Evolutionary conservation across 2,329 filamentous ascomycete species (phyloP), one percentile per base, ranked within the genome.

Genomic region (Aspergillaceae sp.): DNA sequence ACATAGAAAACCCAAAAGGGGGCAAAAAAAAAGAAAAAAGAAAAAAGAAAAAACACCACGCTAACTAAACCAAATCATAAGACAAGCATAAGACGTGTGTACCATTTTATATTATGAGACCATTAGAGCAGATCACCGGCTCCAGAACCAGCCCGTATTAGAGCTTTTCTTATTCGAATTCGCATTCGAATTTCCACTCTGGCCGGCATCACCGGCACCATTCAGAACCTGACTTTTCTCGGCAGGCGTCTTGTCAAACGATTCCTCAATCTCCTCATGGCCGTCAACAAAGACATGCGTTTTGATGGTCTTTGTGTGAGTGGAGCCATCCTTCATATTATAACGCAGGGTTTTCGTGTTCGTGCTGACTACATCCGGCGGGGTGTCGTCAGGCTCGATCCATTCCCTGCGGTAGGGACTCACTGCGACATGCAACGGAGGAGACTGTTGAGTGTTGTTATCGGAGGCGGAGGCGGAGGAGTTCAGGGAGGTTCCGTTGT

Each of bases 271-370:
- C 58, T 82, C 78, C 56, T 82, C 79, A 3, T 72, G 69, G 0
- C 80, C 80, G 63, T 83, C 78, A 1, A 75, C 67, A 54, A 80
- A 83, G 2, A 75, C 70, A 55, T 75, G 77, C 51, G 77, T 82
- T 10, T 79, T 63, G 7, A 79, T 65, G 1, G 74, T 72, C 53
- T 76, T 80, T 0, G 76, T 82, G 6, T 76, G 74, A 2, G 80
- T 64, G 0, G 74, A 76, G 8, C 80, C 80, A 57, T 83, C 79
- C 0, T 76, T 68, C 2, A 75, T 64, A 2, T 72, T 73, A 3
- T 69, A 73, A 3, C 75, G 75, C 51, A 79, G 73, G 2, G 77
- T 82, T 0, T 72, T 79, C 1, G 76, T 80, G 37, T 78, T 63
- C 1, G 77, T 79, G 0, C 77, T 79, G 1, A 82, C 59, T 2